A percentile compares a stretch with the other conserved stretches of the same genome.
Evolutionary conservation across 768 basidiomycete species (phyloP).

Genomic region (Mrakia blollopis): DNA sequence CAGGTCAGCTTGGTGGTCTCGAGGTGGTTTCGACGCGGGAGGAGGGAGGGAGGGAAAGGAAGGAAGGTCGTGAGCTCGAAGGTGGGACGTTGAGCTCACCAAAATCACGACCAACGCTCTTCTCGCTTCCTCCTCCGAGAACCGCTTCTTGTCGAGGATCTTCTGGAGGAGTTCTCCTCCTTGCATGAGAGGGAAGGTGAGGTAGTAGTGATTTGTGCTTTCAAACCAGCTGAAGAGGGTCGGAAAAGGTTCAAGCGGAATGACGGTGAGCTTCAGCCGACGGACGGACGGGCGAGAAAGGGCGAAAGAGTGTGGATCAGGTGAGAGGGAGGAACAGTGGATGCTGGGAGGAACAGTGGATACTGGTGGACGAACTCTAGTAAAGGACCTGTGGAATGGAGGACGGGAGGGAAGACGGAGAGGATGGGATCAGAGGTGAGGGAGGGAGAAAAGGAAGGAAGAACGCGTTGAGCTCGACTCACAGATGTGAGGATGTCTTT

Average conservation of each 20-base stretch:
- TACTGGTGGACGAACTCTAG: constrained; percentile 21
- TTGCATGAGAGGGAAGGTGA: constrained; percentile 24
- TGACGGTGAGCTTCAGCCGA: no score
- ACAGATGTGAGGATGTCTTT: constrained; percentile 19
- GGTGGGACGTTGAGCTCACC: no score
- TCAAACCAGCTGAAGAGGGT: constrained; percentile 30
- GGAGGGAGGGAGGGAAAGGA: no score
- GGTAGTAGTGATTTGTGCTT: constrained; percentile 28
- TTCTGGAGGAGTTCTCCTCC: constrained; percentile 30
- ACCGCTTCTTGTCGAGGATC: constrained; percentile 30
- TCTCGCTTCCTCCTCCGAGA: constrained; percentile 30
- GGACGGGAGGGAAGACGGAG: no score
- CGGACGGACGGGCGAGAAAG: background rate
- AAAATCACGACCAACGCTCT: constrained; percentile 25
- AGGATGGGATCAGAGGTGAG: background rate
- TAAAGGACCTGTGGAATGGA: background rate
- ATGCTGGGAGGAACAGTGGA: no score
- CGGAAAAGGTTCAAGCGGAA: background rate
- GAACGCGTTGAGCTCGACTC: background rate
- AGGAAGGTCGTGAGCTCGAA: background rate
- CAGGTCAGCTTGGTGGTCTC: background rate
- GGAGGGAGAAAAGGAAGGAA: background rate
- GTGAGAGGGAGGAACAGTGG: no score
- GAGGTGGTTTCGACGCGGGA: no score
- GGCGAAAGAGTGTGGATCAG: background rate